Base-by-base conservation (phyloP, 2,329 filamentous ascomycete species). In the Simplicillium aogashimaense region DNA sequence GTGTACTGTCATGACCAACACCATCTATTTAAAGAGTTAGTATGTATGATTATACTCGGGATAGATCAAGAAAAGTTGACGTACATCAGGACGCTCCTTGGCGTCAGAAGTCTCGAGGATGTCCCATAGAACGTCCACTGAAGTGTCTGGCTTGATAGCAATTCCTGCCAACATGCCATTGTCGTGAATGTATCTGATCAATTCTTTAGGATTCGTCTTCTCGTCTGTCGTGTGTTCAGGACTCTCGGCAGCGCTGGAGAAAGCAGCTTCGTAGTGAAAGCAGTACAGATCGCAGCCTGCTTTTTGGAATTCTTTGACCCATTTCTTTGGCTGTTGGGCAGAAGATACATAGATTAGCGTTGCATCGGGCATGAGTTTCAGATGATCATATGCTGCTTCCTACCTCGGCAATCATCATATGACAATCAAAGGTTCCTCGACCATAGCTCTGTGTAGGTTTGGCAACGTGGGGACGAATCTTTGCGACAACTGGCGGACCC, bases 381-480 rank as follows among this genome's bases (percentile, higher is more conserved):
- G 33, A 13, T 13, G 15, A 38, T 37, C 15, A 31, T 33, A 5
- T 17, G 40, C 33, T 36, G 28, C 2, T 32, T 14, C 65, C 51
- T 72, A 90, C 86, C 83, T 98, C 90, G 54, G 87, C 81, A 58
- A 98, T 94, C 92, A 98, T 98, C 92, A 98, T 97, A 66, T 98
- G 92, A 74, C 92, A 98, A 65, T 98, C 92, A 60, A 98, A 98
- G 12, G 90, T 97, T 46, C 92, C 92, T 52, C 81, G 84, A 39
- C 85, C 88, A 50, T 83, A 70, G 29, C 74, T 74, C 38, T 74
- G 68, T 32, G 71, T 70, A 3, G 88, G 89, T 50, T 74, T 73
- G 42, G 86, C 81, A 53, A 98, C 89, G 54, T 95, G 85, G 35
- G 76, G 72, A 47, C 92, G 81, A 54, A 98, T 92, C 70, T 90